Percentiles rank a stretch among this genome's conserved stretches.
phyloP scores from a whole-genome alignment of 345 rosid species.

The Excoecaria cochinchinensis region DNA sequence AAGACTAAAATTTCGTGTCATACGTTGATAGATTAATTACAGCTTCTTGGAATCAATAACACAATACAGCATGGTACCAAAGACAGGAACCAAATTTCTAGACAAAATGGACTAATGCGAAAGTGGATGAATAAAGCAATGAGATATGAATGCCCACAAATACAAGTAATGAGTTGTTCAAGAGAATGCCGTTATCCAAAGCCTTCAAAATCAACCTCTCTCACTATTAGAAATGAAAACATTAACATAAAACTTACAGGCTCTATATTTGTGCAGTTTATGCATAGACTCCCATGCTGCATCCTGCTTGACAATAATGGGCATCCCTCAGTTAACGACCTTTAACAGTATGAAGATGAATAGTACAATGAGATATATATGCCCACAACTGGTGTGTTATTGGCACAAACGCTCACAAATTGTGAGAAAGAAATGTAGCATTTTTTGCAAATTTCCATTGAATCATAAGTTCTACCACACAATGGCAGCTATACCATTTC shows the following conservation, averaged over 20 bases:
- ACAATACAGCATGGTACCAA: not conserved
- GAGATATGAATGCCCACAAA: not conserved
- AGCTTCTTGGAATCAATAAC: not conserved
- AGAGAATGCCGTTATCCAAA: not conserved
- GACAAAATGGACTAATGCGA: not conserved
- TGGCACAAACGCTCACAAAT: not conserved
- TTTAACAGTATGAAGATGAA: not conserved
- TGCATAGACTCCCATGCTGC: conserved; percentile 41
- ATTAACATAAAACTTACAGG: conserved; percentile 30
- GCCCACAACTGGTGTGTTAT: not conserved
- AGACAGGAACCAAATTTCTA: not conserved
- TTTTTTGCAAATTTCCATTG: not conserved
- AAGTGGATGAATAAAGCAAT: not conserved
- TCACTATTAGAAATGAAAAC: not conserved
- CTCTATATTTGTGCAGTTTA: conserved; percentile 27
- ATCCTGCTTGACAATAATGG: conserved; percentile 29
- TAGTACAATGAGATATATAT: no score
- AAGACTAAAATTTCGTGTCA: not conserved
- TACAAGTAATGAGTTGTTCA: no score
- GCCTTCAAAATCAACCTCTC: not conserved
- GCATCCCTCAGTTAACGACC: conserved; percentile 2
- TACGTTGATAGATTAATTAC: not conserved
- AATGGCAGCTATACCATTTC: not conserved
- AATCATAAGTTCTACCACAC: not conserved
- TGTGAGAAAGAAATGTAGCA: not conserved